Percentiles rank a stretch among this genome's conserved stretches.
Conservation (phyloP, 2,329 filamentous ascomycete genomes). For the Nothopassalora personata region DNA sequence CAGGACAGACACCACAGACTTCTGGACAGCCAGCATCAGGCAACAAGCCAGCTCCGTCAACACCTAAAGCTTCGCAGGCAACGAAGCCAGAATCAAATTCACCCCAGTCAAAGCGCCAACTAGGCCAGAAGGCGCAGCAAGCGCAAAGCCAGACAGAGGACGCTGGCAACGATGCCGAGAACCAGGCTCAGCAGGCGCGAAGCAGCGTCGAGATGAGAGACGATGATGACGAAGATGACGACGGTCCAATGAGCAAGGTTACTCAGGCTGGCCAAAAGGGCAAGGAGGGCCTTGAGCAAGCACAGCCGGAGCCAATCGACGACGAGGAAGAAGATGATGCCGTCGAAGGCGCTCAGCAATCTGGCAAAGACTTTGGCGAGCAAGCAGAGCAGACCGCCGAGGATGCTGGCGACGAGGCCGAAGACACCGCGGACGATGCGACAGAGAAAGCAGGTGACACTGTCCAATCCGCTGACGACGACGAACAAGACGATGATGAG, state of each 20-base stretch:
- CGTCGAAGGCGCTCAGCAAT: conserved; percentile 35
- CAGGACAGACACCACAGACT: conserved; percentile 29
- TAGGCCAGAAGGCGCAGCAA: conserved; percentile 38
- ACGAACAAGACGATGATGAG: conserved; percentile 26
- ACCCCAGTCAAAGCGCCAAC: conserved; percentile 28
- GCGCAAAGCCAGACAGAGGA: conserved; percentile 24
- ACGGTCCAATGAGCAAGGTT: conserved; percentile 42
- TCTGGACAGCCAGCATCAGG: conserved; percentile 23
- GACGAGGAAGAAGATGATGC: conserved; percentile 36
- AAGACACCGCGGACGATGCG: conserved; percentile 38
- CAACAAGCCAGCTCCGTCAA: conserved; percentile 23
- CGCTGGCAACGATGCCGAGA: conserved; percentile 32
- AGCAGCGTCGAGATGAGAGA: conserved; percentile 35
- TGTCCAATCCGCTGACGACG: conserved; percentile 31
- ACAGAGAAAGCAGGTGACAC: conserved; percentile 39
- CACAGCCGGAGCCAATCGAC: conserved; percentile 43
- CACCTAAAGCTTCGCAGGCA: conserved; percentile 27
- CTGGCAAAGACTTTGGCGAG: conserved; percentile 42
- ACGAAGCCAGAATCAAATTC: conserved; percentile 35
- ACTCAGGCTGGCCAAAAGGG: conserved; percentile 42
- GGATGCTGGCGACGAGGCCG: conserved; percentile 32
- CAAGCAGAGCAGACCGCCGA: conserved; percentile 43
- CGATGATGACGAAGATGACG: conserved; percentile 32
- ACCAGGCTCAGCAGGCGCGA: conserved; percentile 34
- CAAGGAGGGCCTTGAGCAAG: conserved; percentile 41